phyloP scores from a whole-genome alignment of 2,329 filamentous ascomycete genomes.

The Diaporthe destruens region DNA sequence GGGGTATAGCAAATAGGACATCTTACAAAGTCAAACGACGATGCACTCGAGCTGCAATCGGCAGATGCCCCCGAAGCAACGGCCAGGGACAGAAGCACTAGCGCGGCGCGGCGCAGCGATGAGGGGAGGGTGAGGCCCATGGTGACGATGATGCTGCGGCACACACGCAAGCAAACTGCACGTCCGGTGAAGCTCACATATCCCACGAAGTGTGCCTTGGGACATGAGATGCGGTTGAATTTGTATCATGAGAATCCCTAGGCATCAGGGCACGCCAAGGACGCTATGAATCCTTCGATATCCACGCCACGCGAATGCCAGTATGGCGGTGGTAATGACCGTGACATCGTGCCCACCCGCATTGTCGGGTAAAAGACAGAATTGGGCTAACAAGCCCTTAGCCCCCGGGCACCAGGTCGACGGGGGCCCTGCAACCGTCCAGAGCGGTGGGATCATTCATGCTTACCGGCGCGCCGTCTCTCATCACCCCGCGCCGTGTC shows the following conservation, averaged over 20 bases:
- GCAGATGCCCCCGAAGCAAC: neutral
- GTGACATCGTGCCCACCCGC: conserved; percentile 24
- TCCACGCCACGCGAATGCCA: neutral
- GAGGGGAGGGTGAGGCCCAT: conserved; percentile 17
- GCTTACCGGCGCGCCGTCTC: conserved; percentile 12
- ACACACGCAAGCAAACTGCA: neutral
- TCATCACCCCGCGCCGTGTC: conserved; percentile 19
- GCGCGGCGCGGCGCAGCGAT: conserved; percentile 3
- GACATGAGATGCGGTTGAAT: neutral
- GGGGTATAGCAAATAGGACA: neutral
- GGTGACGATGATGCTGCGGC: neutral
- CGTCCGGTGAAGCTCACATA: neutral
- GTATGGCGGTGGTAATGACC: conserved; percentile 8
- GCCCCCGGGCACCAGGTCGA: neutral
- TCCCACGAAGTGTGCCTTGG: neutral
- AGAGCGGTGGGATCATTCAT: neutral
- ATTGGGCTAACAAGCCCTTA: conserved; percentile 17
- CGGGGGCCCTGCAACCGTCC: neutral
- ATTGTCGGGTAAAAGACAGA: conserved; percentile 18
- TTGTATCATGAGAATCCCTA: conserved; percentile 8
- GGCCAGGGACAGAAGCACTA: conserved; percentile 9
- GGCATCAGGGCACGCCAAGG: conserved; percentile 19
- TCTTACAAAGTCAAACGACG: conserved; percentile 27
- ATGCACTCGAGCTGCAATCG: conserved; percentile 8
- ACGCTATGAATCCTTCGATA: conserved; percentile 30